A percentile compares a stretch with the other conserved stretches of the same genome.
phyloP scores from a whole-genome alignment of 1,139 yeast genomes.

The Nakaseomyces bracarensis region DNA sequence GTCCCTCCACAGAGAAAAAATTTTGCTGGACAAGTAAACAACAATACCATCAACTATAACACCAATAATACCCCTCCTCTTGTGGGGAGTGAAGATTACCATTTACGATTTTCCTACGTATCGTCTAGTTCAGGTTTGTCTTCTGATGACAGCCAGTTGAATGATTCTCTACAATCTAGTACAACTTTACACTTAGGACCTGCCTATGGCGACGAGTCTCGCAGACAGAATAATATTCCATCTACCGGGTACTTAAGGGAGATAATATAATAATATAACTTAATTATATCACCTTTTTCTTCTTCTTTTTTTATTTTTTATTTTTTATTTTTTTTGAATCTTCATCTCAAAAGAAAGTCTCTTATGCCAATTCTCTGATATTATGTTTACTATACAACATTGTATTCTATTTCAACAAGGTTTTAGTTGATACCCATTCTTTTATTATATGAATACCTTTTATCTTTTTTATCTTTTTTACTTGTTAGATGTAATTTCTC shows the following conservation, averaged over 20 bases:
- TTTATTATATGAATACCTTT: background rate
- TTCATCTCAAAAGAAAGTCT: too few species aligned
- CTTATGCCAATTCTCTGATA: too few species aligned
- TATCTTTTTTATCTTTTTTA: too few species aligned
- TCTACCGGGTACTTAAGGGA: conserved; percentile 14
- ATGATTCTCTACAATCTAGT: conserved; percentile 11
- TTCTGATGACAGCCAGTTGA: conserved; percentile 7
- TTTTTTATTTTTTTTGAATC: too few species aligned
- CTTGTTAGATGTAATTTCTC: too few species aligned
- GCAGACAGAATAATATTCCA: background rate
- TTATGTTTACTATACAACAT: too few species aligned
- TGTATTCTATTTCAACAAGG: too few species aligned
- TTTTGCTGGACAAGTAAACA: background rate
- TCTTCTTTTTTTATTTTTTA: too few species aligned
- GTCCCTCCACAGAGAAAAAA: conserved; percentile 10
- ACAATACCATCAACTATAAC: background rate
- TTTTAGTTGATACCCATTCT: too few species aligned
- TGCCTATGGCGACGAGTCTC: conserved; percentile 1
- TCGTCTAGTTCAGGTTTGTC: conserved; percentile 12
- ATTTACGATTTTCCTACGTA: conserved; percentile 11
- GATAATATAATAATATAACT: conserved; percentile 9
- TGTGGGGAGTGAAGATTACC: background rate
- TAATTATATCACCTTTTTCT: too few species aligned
- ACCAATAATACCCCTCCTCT: background rate
- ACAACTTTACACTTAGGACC: conserved; percentile 9